Evolutionary conservation across 2,329 filamentous ascomycete species (phyloP).

Genomic region (Neoarthrinium moseri): DNA sequence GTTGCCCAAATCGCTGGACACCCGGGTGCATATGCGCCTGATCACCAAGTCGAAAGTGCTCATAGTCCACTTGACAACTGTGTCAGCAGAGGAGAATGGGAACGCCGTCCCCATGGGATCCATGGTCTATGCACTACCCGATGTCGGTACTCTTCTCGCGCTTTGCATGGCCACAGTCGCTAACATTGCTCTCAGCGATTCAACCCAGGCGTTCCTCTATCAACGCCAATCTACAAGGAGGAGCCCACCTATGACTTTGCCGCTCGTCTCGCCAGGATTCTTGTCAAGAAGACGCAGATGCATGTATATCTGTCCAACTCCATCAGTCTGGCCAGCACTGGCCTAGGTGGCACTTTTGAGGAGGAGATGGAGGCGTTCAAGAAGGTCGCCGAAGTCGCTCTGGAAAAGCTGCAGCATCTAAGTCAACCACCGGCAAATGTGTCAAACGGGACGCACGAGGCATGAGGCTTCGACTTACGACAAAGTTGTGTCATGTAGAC

Average conservation of each 20-base stretch:
- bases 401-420: slow-evolving; percentile 47
- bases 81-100: slow-evolving; percentile 50
- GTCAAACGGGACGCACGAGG: slow-evolving; percentile 16
- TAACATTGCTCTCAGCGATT: slow-evolving; percentile 37
- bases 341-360: slow-evolving; percentile 78
- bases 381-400: slow-evolving; percentile 68
- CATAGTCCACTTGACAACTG: slow-evolving; percentile 61
- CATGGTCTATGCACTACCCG: slow-evolving; percentile 90
- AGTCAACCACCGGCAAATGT: slow-evolving; percentile 19
- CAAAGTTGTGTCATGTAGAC: too few relatives aligned
- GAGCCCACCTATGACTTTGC: slow-evolving; percentile 83
- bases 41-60: slow-evolving; percentile 57
- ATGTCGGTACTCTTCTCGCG: slow-evolving; percentile 53
- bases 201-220: slow-evolving; percentile 62
- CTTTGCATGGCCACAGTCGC: background rate
- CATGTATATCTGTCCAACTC: slow-evolving; percentile 93
- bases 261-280: slow-evolving; percentile 76
- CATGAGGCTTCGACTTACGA: too few relatives aligned
- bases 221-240: slow-evolving; percentile 75
- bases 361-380: slow-evolving; percentile 92
- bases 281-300: slow-evolving; percentile 69
- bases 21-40: slow-evolving; percentile 60
- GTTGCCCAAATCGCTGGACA: slow-evolving; percentile 59
- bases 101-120: slow-evolving; percentile 68
- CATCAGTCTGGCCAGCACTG: slow-evolving; percentile 70